These are phyloP conservation scores for Polymyxa betae DNA, from an alignment of 208 protist genomes.

Conservation along the genomic window DNA sequence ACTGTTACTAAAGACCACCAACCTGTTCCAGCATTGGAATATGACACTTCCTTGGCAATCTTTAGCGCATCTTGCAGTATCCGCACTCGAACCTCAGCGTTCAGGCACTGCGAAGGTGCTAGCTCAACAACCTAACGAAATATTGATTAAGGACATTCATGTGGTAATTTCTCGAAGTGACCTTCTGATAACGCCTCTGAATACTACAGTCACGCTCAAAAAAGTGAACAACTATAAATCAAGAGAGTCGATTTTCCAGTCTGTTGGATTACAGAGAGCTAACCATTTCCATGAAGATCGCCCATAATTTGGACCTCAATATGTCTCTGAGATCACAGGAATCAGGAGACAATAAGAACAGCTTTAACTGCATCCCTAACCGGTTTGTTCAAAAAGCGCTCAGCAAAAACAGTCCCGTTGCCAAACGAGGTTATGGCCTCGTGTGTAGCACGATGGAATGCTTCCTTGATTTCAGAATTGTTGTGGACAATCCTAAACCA, in stretches of 20 bases:
- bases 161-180: neutral
- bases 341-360: neutral
- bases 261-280: neutral
- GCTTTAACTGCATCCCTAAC: neutral
- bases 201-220: conserved; percentile 74
- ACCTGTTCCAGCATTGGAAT: conserved; percentile 76
- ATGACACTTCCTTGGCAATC: conserved; percentile 64
- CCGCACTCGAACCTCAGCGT: neutral
- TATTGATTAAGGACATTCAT: neutral
- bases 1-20: neutral
- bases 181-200: conserved; percentile 65
- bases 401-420: conserved; percentile 69
- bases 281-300: conserved; percentile 43
- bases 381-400: conserved; percentile 57
- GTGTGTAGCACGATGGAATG: conserved; percentile 59
- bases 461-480: conserved; percentile 62
- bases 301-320: conserved; percentile 62
- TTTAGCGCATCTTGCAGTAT: conserved; percentile 67
- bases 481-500: conserved; percentile 57
- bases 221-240: conserved; percentile 70
- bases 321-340: conserved; percentile 2
- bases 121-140: conserved; percentile 67
- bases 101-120: conserved; percentile 67
- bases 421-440: conserved; percentile 70
- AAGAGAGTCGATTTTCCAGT: conserved; percentile 57